Conservation (phyloP, 768 basidiomycete genomes). For the Xerocomus spinulosus region DNA sequence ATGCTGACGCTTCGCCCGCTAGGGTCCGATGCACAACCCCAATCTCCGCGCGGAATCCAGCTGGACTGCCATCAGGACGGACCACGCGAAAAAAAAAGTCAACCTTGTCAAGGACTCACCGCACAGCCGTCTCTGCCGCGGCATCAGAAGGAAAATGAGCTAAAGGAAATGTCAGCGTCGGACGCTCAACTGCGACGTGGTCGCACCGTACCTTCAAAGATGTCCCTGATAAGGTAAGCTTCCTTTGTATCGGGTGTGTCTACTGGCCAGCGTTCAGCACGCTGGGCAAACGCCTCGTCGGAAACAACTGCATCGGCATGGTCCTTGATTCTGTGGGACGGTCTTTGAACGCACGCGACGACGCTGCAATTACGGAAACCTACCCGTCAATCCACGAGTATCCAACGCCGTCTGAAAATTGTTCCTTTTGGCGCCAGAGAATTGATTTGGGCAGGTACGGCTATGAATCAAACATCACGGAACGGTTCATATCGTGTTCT, state of each 20-base stretch:
- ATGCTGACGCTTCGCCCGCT: conserved; percentile 94
- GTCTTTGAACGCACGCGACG: not conserved
- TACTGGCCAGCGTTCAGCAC: conserved; percentile 68
- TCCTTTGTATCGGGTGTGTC: conserved; percentile 95
- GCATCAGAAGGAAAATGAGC: conserved; percentile 80
- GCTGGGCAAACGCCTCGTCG: conserved; percentile 74
- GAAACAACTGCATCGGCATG: conserved; percentile 71
- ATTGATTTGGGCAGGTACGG: conserved; percentile 93
- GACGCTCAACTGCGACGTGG: not conserved
- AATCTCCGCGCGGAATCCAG: conserved; percentile 94
- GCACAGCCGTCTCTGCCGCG: conserved; percentile 87
- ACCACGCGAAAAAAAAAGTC: conserved; percentile 4
- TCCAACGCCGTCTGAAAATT: conserved; percentile 98
- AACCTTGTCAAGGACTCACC: conserved; percentile 44
- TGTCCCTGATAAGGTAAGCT: conserved; percentile 87
- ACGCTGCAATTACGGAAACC: conserved; percentile 13
- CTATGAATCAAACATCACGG: conserved; percentile 32
- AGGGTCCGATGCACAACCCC: conserved; percentile 94
- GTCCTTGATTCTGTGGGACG: conserved; percentile 70
- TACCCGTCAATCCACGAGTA: conserved; percentile 99
- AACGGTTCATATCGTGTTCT: not conserved
- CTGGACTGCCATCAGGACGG: conserved; percentile 34
- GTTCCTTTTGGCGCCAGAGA: conserved; percentile 98
- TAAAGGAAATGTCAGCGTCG: conserved; percentile 25
- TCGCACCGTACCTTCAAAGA: conserved; percentile 66